Base-by-base conservation (phyloP, 148 eudicot species). In the Rhododendron vialii region DNA sequence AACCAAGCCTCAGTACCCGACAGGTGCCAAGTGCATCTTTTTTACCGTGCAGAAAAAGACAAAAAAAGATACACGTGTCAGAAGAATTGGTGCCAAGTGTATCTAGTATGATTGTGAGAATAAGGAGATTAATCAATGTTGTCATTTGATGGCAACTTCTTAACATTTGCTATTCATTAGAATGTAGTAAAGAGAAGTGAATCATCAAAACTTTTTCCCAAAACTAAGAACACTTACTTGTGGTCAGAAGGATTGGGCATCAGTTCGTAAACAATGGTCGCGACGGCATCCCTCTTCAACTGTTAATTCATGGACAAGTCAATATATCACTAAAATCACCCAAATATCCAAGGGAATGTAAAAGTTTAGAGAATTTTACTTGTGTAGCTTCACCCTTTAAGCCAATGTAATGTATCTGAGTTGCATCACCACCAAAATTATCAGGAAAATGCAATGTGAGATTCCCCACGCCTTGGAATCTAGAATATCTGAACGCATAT, bases 171-270 rank as follows among this genome's bases (percentile, higher is more conserved):
- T 28, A 41, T 28, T 28, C 57, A 73, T 24, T 4, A 17, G 28
- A 65, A 45, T 76, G 45, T 47, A n/a, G 22, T 3, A 13, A 4
- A 4, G 47, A 75, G 6, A 65, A 53, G n/a, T 5, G 28, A 73
- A 38, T 43, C 57, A n/a, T 26, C 50, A 4, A 65, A 9, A 61
- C 43, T 63, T 41, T 9, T 65, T 63, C 43, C 53, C 30, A 83
- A 33, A 74, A 38, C 30, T 84, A 87, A 35, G 55, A 89, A 83
- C 80, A 89, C 98, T 89, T 90, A 95, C 99, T 97, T 97, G 95
- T 97, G 99, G 87, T 97, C 99, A 73, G 99, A 97, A 84, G 99
- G 99, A 88, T 97, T 97, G 15, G 98, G 99, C 95, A 88, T 97
- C 82, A 97, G 77, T 87, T 97, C 99, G 82, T 97, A 97, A 24